Evolutionary conservation across 768 basidiomycete species (phyloP), one percentile per base, ranked within the genome.

Genomic region (Hygrocybe punicea): DNA sequence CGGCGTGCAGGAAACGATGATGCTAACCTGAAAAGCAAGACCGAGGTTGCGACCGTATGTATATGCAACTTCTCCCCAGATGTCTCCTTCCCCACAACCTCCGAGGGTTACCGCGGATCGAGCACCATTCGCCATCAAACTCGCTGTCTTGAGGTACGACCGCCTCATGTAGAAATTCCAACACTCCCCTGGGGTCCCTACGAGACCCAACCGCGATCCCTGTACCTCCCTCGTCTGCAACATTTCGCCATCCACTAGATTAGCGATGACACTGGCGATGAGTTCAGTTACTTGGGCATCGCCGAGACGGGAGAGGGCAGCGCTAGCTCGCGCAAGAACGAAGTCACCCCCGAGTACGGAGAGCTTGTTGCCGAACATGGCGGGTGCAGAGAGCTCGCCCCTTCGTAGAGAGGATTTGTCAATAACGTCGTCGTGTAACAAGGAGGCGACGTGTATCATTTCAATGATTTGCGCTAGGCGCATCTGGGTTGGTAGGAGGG

Each of bases 161-260:
- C 71, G 73, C 53, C 66, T 67, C 54, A 96, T 79, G 73, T 97
- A 98, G 14, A 83, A 36, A 10, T 79, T 80, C 89, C 91, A 92
- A 58, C 81, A 81, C n/a, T 82, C 81, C 4, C 25, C 25, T n/a
- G 14, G 14, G 4, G 6, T 42, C 16, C 14, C 40, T 21, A 16
- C 40, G 40, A 11, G 11, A 16, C 19, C 11, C 4, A 21, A 42
- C 11, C 3, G 40, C n/a, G 79, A 76, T 9, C 76, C 78, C 62
- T 76, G 74, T n/a, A 83, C 71, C 51, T 76, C 73, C 58, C 77
- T 79, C 81, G 85, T 83, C 73, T 91, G 88, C 74, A 97, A 73
- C 42, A 98, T 87, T 74, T 98, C 93, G 36, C 96, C 97, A 69
- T 98, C 96, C n/a, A 95, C 95, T 35, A 96, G 79, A 67, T 98